Percentiles rank a stretch among this genome's conserved stretches.
These are phyloP conservation scores for Populus alba DNA, from an alignment of 345 rosid genomes.

Conservation along the genomic window DNA sequence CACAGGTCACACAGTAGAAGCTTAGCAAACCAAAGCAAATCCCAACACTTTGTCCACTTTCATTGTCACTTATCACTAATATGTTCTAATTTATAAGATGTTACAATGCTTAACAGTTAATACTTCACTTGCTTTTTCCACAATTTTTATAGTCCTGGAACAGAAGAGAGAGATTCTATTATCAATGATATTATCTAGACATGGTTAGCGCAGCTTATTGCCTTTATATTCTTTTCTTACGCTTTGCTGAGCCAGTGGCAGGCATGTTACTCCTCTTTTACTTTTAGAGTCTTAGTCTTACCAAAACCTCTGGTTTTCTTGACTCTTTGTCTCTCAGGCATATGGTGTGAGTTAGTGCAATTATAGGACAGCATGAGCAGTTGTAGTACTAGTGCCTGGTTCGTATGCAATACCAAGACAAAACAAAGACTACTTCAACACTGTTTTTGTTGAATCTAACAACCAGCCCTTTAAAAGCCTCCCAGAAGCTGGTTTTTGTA, in stretches of 20 bases:
- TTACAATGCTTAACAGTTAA: conserved; percentile 37
- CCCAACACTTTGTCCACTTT: conserved; percentile 10
- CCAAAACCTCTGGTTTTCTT: conserved; percentile 23
- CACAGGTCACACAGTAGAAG: conserved; percentile 28
- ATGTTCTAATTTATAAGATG: conserved; percentile 4
- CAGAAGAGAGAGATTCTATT: conserved; percentile 13
- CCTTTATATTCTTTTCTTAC: conserved; percentile 41
- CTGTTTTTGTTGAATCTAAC: conserved; percentile 17
- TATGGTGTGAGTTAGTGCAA: conserved; percentile 32
- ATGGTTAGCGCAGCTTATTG: conserved; percentile 29
- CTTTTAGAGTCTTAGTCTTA: conserved; percentile 8
- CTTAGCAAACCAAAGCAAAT: conserved; percentile 30
- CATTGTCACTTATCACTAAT: neutral
- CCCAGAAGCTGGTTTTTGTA: conserved; percentile 18
- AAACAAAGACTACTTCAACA: conserved; percentile 23
- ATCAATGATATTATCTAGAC: conserved; percentile 37
- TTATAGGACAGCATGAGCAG: conserved; percentile 24
- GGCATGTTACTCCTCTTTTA: conserved; percentile 40
- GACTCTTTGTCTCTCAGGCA: conserved; percentile 33
- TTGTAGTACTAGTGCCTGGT: conserved; percentile 11
- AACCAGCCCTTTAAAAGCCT: neutral
- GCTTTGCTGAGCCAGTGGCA: conserved; percentile 48
- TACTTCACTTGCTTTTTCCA: conserved; percentile 13
- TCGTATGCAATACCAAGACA: conserved; percentile 21
- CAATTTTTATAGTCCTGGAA: neutral